Percentiles rank a stretch among this genome's conserved stretches.
phyloP scores from a whole-genome alignment of 495 filamentous ascomycete species.

The Penicillium chermesinum region DNA sequence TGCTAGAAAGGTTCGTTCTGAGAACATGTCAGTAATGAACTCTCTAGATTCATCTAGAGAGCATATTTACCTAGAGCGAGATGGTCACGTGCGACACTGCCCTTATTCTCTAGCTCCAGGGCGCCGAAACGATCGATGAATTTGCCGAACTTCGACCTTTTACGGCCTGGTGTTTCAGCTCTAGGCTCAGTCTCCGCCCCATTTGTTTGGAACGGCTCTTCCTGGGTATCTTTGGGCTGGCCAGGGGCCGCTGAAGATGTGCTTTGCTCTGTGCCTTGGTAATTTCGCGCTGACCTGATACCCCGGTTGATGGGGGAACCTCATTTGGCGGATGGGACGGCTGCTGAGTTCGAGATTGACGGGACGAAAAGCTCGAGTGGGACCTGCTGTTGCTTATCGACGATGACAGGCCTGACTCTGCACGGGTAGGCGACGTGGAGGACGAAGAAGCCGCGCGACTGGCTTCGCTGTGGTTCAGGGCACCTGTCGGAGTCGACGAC shows the following conservation, averaged over 20 bases:
- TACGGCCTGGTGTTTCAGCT: conserved; percentile 11
- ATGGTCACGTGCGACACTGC: conserved; percentile 91
- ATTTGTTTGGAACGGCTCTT: background rate
- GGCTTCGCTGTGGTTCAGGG: conserved; percentile 6
- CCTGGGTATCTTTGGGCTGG: background rate
- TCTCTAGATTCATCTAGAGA: background rate
- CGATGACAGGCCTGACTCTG: conserved; percentile 20
- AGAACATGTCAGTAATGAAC: conserved; percentile 2
- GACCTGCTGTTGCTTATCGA: conserved; percentile 22
- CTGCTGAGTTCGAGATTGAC: conserved; percentile 5
- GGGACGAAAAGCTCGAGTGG: conserved; percentile 18
- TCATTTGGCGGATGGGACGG: conserved; percentile 10
- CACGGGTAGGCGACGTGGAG: conserved; percentile 23
- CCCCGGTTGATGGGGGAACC: conserved; percentile 29
- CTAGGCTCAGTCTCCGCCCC: background rate
- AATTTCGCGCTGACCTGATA: conserved; percentile 24
- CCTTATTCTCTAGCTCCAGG: conserved; percentile 93
- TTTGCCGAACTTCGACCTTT: conserved; percentile 44
- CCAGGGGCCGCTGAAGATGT: background rate
- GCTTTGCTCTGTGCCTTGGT: conserved; percentile 32
- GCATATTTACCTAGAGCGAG: conserved; percentile 72
- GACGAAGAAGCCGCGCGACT: conserved; percentile 23
- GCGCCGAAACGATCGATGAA: conserved; percentile 66
- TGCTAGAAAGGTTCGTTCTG: conserved; percentile 94
- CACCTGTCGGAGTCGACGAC: conserved; percentile 20